Conservation (phyloP, 2,329 filamentous ascomycete species). For the Fusarium anthophilum region DNA sequence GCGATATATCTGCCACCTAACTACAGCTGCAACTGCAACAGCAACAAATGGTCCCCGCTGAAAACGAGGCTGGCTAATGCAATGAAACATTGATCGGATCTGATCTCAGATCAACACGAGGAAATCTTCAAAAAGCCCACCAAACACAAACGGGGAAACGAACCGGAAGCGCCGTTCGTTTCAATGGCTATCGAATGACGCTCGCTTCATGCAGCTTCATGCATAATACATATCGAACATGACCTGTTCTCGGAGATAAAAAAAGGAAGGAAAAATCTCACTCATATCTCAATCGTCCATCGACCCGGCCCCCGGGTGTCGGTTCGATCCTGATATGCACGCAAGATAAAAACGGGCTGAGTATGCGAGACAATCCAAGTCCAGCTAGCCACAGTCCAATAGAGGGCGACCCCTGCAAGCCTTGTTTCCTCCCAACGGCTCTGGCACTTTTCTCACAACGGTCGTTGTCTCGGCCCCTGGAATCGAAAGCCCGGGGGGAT, state of each 20-base stretch:
- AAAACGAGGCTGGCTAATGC: neutral
- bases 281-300: neutral
- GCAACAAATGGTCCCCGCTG: neutral
- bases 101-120: neutral
- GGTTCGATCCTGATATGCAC: slow-evolving; percentile 21
- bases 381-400: neutral
- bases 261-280: neutral
- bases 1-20: neutral
- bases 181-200: neutral
- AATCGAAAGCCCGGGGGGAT: neutral
- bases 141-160: neutral
- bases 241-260: neutral
- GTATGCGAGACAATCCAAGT: neutral
- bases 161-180: neutral
- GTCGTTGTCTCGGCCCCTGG: neutral
- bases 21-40: neutral
- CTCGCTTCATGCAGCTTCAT: neutral
- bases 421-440: slow-evolving; percentile 15
- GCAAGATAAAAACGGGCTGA: neutral
- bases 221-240: neutral
- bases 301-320: slow-evolving; percentile 8
- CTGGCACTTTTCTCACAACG: neutral
- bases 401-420: slow-evolving; percentile 9
- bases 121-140: neutral
- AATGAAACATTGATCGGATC: neutral